Evolutionary conservation across 2,329 filamentous ascomycete species (phyloP).

Genomic region (Pseudogymnoascus sp.): DNA sequence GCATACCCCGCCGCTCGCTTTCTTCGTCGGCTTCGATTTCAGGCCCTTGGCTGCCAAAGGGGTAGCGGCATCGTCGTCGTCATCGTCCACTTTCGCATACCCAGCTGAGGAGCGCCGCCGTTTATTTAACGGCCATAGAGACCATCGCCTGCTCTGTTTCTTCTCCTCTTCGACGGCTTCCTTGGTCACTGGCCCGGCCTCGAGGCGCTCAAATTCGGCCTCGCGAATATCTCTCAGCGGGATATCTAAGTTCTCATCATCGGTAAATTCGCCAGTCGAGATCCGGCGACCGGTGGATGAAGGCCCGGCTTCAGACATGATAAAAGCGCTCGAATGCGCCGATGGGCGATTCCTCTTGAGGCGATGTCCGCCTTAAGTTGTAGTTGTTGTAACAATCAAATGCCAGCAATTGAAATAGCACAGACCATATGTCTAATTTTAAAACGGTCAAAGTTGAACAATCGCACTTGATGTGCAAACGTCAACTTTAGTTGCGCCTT

Average conservation of each 20-base stretch:
- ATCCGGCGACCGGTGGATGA: neutral
- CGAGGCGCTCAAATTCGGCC: conserved; percentile 4
- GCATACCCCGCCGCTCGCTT: neutral
- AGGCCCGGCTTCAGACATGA: neutral
- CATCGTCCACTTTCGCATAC: neutral
- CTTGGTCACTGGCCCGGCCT: neutral
- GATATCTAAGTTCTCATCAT: neutral
- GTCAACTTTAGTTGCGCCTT: neutral
- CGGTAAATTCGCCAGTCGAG: conserved; percentile 5
- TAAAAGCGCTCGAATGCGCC: neutral
- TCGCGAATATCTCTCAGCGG: conserved; percentile 4
- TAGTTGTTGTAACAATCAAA: neutral
- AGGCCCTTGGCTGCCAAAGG: neutral
- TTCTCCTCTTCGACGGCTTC: neutral
- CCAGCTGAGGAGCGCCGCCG: neutral
- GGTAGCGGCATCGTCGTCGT: neutral
- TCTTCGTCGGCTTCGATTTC: neutral
- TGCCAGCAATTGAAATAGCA: neutral
- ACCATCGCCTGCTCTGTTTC: neutral
- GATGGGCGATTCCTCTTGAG: neutral
- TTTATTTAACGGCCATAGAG: neutral
- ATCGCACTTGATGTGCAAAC: neutral
- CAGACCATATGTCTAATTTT: neutral
- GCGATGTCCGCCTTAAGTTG: neutral
- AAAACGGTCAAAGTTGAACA: neutral